Evolutionary conservation across 768 basidiomycete species (phyloP).

Genomic region (Collybia sordida): DNA sequence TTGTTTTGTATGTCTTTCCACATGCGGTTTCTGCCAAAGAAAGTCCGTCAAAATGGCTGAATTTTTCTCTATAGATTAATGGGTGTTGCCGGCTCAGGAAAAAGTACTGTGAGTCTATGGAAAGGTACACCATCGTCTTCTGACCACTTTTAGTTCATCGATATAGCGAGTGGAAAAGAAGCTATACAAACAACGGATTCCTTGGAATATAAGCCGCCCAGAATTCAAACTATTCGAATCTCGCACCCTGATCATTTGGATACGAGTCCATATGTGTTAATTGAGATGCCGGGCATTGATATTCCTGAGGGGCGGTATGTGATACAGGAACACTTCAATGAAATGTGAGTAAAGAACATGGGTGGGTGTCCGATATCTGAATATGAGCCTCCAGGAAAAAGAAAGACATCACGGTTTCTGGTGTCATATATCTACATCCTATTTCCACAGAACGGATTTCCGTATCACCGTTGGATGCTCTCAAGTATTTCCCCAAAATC

Average conservation of each 20-base stretch:
- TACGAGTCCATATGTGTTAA: background rate
- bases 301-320: constrained; percentile 3
- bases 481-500: constrained; percentile 41
- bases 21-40: too few relatives aligned
- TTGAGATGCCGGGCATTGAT: constrained; percentile 10
- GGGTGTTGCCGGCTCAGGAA: background rate
- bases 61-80: background rate
- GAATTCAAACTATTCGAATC: too few relatives aligned
- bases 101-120: background rate
- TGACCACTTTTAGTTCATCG: background rate
- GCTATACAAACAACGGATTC: background rate
- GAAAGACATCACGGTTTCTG: constrained; percentile 12
- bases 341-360: background rate
- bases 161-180: background rate
- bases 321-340: constrained; percentile 2
- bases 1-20: too few relatives aligned
- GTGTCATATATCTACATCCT: constrained; percentile 17
- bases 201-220: too few relatives aligned
- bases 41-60: too few relatives aligned
- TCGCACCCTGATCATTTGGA: too few relatives aligned
- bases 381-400: too few relatives aligned
- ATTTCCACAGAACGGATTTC: constrained; percentile 31
- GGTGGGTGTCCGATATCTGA: background rate
- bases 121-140: too few relatives aligned
- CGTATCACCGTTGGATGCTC: constrained; percentile 38